Conservation (phyloP, 768 basidiomycete genomes). For the Vararia minispora region DNA sequence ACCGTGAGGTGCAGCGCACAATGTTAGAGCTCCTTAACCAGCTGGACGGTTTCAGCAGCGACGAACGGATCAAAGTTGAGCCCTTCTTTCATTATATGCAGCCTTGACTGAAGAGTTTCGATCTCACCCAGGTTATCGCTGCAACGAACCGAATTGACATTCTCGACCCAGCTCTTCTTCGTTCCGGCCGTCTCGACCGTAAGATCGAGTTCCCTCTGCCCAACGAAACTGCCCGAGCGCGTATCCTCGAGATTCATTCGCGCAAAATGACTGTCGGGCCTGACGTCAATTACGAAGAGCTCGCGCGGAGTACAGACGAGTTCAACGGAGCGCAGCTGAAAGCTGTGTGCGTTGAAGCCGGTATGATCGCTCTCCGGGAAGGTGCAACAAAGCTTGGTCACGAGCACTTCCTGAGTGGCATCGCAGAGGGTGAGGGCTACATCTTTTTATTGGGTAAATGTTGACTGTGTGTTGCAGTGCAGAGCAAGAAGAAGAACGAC, state of each 20-base stretch:
- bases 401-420: constrained; percentile 93
- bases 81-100: constrained; percentile 1
- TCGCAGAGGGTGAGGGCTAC: constrained; percentile 73
- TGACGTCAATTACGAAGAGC: constrained; percentile 94
- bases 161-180: constrained; percentile 94
- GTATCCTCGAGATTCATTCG: constrained; percentile 93
- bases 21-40: constrained; percentile 99
- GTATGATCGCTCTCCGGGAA: constrained; percentile 96
- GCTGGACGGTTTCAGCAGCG: constrained; percentile 93
- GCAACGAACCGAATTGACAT: constrained; percentile 99
- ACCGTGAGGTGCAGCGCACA: constrained; percentile 99
- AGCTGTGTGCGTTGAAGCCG: constrained; percentile 98
- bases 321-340: constrained; percentile 97
- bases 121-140: constrained; percentile 70
- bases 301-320: constrained; percentile 94
- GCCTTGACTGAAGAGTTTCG: constrained; percentile 2
- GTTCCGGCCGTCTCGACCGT: constrained; percentile 93
- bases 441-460: constrained; percentile 1
- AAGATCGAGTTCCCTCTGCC: constrained; percentile 99
- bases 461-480: constrained; percentile 44
- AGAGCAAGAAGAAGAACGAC: constrained; percentile 99
- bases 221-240: constrained; percentile 91
- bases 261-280: constrained; percentile 85
- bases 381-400: constrained; percentile 83
- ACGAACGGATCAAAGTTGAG: constrained; percentile 90